These are phyloP conservation scores for Mycena chlorophos DNA, from an alignment of 768 basidiomycete genomes.

Conservation along the genomic window DNA sequence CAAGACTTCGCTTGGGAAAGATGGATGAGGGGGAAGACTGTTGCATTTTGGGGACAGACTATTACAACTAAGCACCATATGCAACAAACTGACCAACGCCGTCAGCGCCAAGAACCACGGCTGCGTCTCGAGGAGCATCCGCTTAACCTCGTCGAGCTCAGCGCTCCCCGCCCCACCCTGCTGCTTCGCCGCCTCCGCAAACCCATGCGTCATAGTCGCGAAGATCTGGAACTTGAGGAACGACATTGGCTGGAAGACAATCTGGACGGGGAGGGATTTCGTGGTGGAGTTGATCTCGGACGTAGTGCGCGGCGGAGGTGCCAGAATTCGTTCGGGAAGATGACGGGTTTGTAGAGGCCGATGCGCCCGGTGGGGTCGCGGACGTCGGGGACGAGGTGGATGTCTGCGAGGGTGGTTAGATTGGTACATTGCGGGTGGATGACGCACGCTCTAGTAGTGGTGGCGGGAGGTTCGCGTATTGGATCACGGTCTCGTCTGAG, in stretches of 20 bases:
- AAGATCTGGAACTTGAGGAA: conserved; percentile 87
- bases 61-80: too few relatives aligned
- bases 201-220: conserved; percentile 80
- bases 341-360: conserved; percentile 80
- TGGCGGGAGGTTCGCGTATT: conserved; percentile 55
- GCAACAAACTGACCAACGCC: conserved; percentile 80
- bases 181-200: conserved; percentile 82
- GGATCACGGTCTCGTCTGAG: conserved; percentile 62
- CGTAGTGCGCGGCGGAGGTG: conserved; percentile 76
- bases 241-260: conserved; percentile 83
- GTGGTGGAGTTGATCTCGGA: conserved; percentile 88
- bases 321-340: conserved; percentile 98
- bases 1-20: too few relatives aligned
- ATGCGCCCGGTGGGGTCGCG: conserved; percentile 66
- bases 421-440: not conserved
- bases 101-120: conserved; percentile 88
- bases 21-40: too few relatives aligned
- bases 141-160: conserved; percentile 93
- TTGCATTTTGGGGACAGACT: too few relatives aligned
- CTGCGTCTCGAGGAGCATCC: conserved; percentile 87
- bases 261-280: conserved; percentile 70
- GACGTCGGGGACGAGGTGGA: conserved; percentile 57
- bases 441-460: conserved; percentile 63
- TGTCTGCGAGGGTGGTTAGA: conserved; percentile 43
- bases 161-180: conserved; percentile 62